Evolutionary conservation across 106 monocot genomes (phyloP).

Genomic region (Gastrodia elata): DNA sequence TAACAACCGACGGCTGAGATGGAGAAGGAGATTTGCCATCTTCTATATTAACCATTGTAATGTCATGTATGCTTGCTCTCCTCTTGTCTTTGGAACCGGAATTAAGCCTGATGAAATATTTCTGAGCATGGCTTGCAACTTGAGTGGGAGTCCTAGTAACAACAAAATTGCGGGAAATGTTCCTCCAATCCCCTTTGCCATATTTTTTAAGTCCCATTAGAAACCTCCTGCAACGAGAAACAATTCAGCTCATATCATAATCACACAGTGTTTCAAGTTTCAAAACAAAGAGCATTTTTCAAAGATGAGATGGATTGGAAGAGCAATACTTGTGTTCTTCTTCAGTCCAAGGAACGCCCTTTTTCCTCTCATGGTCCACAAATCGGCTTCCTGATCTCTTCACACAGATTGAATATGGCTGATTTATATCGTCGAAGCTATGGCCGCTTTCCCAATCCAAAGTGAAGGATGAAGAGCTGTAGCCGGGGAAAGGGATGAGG

Average conservation of each 20-base stretch:
- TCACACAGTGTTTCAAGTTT: conserved; percentile 1
- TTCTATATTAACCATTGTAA: conserved; percentile 53
- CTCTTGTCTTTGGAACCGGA: conserved; percentile 86
- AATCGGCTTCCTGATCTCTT: conserved; percentile 18
- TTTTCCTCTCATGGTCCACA: conserved; percentile 55
- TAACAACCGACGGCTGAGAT: conserved; percentile 22
- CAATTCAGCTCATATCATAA: neutral
- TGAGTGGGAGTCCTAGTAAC: conserved; percentile 65
- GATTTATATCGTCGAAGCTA: conserved; percentile 14
- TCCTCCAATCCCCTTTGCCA: conserved; percentile 94
- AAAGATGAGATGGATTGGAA: neutral
- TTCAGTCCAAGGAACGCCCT: conserved; percentile 46
- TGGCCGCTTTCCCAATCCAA: conserved; percentile 26
- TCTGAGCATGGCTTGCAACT: conserved; percentile 89
- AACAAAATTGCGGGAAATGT: conserved; percentile 79
- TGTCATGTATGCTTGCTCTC: conserved; percentile 91
- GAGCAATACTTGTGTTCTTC: conserved; percentile 41
- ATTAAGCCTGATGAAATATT: conserved; percentile 81
- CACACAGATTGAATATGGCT: conserved; percentile 13
- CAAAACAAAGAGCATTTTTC: neutral
- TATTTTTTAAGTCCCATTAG: conserved; percentile 83
- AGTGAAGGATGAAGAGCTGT: conserved; percentile 26
- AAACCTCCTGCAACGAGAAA: conserved; percentile 48
- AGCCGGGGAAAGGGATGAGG: conserved; percentile 26
- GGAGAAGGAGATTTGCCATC: conserved; percentile 32